phyloP scores from a whole-genome alignment of 345 rosid genomes.

The Citrus unshiu region DNA sequence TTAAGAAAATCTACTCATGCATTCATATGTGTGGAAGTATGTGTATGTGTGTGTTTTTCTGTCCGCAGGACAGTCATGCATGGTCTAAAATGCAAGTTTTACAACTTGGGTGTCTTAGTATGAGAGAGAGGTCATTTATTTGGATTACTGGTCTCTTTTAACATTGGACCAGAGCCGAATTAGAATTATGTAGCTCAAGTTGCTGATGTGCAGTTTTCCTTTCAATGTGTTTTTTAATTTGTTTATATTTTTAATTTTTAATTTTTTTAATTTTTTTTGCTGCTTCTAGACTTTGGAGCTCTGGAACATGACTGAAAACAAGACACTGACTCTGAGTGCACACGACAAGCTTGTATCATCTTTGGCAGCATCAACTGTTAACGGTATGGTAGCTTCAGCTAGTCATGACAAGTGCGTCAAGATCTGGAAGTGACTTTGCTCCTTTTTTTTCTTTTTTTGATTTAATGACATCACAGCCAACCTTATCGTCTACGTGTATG shows the following conservation, averaged over 20 bases:
- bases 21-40: neutral
- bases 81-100: neutral
- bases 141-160: neutral
- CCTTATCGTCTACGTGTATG: neutral
- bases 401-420: slow-evolving; percentile 45
- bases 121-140: neutral
- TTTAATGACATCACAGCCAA: neutral
- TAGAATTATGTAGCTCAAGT: neutral
- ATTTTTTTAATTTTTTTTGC: too few species aligned
- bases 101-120: neutral
- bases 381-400: slow-evolving; percentile 41
- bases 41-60: neutral
- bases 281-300: slow-evolving; percentile 41
- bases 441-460: neutral
- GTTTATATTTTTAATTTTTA: too few species aligned
- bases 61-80: neutral
- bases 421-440: slow-evolving; percentile 44
- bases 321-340: slow-evolving; percentile 31
- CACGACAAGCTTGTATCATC: slow-evolving; percentile 40
- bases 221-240: neutral
- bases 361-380: slow-evolving; percentile 39
- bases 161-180: neutral
- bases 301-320: slow-evolving; percentile 44
- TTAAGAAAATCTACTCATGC: neutral
- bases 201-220: neutral